A percentile compares a stretch with the other conserved stretches of the same genome.
phyloP scores from a whole-genome alignment of 2,329 filamentous ascomycete species.

The Fusarium sublunatum region DNA sequence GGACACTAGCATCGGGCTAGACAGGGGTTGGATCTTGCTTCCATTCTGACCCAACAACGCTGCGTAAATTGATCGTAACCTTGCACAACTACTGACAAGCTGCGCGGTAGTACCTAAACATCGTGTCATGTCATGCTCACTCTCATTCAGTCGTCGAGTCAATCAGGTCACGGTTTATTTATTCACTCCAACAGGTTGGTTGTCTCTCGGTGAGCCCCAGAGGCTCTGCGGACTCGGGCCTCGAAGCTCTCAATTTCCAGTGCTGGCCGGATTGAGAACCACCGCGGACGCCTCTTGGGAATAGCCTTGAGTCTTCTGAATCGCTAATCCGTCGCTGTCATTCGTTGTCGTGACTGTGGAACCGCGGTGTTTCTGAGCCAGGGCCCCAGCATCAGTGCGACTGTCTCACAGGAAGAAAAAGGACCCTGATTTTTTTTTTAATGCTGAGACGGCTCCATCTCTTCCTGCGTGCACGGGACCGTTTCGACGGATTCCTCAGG shows the following conservation, averaged over 20 bases:
- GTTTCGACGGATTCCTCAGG: slow-evolving; percentile 23
- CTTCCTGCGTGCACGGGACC: slow-evolving; percentile 23
- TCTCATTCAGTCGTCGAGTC: slow-evolving; percentile 11
- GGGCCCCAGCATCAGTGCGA: slow-evolving; percentile 31
- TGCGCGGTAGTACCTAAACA: slow-evolving; percentile 27
- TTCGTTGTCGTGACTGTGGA: slow-evolving; percentile 37
- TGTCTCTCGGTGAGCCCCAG: slow-evolving; percentile 23
- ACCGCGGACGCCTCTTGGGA: slow-evolving; percentile 14
- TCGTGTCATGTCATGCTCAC: slow-evolving; percentile 15
- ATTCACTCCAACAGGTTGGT: slow-evolving; percentile 10
- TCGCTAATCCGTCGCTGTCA: slow-evolving; percentile 27
- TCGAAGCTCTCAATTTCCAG: slow-evolving; percentile 18
- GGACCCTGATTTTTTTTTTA: slow-evolving; percentile 40
- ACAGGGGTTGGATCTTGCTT: slow-evolving; percentile 41
- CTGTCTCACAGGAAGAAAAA: slow-evolving; percentile 43
- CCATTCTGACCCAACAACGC: slow-evolving; percentile 33
- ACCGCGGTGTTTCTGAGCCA: slow-evolving; percentile 40
- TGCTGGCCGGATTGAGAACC: slow-evolving; percentile 6
- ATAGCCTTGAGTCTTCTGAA: slow-evolving; percentile 25
- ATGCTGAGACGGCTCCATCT: slow-evolving; percentile 13
- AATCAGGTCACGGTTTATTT: slow-evolving; percentile 8
- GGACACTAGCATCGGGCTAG: slow-evolving; percentile 41
- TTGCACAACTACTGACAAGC: slow-evolving; percentile 31
- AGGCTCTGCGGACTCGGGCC: slow-evolving; percentile 11
- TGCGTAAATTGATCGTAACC: slow-evolving; percentile 33